Evolutionary conservation across 2,329 filamentous ascomycete genomes (phyloP), one percentile per base, ranked within the genome.

Genomic region (Alternaria arbusti): DNA sequence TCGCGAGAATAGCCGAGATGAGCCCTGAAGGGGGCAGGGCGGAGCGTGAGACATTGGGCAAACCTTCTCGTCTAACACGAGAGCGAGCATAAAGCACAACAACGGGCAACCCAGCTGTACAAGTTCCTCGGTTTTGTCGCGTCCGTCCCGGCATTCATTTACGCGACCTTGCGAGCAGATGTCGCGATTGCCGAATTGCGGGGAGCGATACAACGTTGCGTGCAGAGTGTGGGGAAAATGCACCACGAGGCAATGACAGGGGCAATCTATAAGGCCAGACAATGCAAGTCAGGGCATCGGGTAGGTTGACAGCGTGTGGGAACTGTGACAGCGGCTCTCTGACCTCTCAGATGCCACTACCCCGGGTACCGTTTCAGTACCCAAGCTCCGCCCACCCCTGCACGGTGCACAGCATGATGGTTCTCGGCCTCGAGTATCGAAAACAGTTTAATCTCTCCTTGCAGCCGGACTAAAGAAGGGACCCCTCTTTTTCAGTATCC

Each of bases 401-500:
- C 70, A 71, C 59, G 67, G 70, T 66, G 72, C 66, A 70, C 67
- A 71, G 69, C 71, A 74, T 69, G 66, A 74, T 70, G 70, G 70
- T 74, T 72, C 74, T 74, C 71, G 74, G 73, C 74, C 68, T 74
- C 63, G 65, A 66, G 65, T 69, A 73, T 71, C 67, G 66, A 73
- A 73, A 74, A 55, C 69, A 68, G 63, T 74, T 75, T 74, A 76
- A 77, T 77, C 71, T 74, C 72, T 77, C 75, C 71, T 75, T 78
- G 69, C 66, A 68, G 72, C 70, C 75, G 72, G 65, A 65, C 69
- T 72, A 73, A 77, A 73, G 23, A 52, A 73, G 71, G 62, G 68
- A 76, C 73, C 74, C 75, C 70, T 74, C 74, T 61, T 72, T 68
- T 65, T 65, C 65, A 68, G 69, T 68, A 72, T 69, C 67, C 67